Percentiles rank a stretch among this genome's conserved stretches.
These are phyloP conservation scores for Eucalyptus fibrosa DNA, from an alignment of 345 rosid species.

Conservation along the genomic window DNA sequence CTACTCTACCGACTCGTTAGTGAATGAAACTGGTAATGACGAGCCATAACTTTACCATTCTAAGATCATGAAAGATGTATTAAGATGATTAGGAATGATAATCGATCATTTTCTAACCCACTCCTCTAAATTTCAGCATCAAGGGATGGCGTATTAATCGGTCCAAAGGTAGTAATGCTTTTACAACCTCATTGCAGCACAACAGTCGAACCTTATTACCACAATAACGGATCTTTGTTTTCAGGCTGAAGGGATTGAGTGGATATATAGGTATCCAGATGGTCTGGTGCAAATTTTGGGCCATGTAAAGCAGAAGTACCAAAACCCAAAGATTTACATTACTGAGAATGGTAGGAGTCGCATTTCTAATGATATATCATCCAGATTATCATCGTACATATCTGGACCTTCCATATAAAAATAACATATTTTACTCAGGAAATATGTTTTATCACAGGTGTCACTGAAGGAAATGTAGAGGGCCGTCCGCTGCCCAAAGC, in stretches of 20 bases:
- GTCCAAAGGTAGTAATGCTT: slow-evolving; percentile 9
- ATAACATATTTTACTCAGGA: neutral
- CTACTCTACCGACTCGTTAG: neutral
- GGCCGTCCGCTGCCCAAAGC: neutral
- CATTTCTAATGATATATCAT: neutral
- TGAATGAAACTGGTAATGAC: neutral
- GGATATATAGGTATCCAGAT: slow-evolving; percentile 7
- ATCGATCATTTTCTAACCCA: neutral
- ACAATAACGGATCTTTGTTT: neutral
- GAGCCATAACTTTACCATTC: neutral
- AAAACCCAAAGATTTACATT: slow-evolving; percentile 12
- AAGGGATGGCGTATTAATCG: slow-evolving; percentile 13
- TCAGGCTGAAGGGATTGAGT: slow-evolving; percentile 13
- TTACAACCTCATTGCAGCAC: neutral
- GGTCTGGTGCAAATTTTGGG: slow-evolving; percentile 19
- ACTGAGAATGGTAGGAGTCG: slow-evolving; percentile 21
- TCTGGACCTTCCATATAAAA: neutral
- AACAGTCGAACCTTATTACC: neutral
- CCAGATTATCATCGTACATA: neutral
- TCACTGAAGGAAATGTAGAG: neutral
- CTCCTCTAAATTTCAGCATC: neutral
- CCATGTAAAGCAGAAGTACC: slow-evolving; percentile 1
- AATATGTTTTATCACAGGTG: neutral
- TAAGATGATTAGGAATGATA: neutral
- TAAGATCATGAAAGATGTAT: neutral